Base-by-base conservation (phyloP, 441 rosid species). In the Theobroma grandiflorum region DNA sequence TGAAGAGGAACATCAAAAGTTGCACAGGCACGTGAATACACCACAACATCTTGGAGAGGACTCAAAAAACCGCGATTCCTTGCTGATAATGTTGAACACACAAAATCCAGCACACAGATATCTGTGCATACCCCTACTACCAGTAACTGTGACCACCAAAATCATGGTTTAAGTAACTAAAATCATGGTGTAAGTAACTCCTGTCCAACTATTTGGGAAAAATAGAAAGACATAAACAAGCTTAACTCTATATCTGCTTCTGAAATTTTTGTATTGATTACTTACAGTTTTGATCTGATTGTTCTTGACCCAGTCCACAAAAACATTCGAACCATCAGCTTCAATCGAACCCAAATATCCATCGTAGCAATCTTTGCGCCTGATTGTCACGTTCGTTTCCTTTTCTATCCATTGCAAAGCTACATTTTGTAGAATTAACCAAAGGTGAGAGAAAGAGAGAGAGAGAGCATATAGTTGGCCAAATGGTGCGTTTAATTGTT, bases 321-420 rank as follows among this genome's bases (percentile, higher is more conserved):
- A 96, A 72, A 87, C 87, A 88, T 93, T 95, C 80, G 97, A 90
- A 57, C 97, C 94, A 72, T 93, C 98, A 62, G 76, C 84, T 81
- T 96, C 94, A 81, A 95, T 72, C 7, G 95, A 88, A 83, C 98
- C 99, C 26, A 96, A 79, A 82, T 90, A 92, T 59, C 98, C 99
- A 84, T 96, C 88, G 66, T 91, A 76, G 73, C 99, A 95, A 80
- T 91, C 94, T 84, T 96, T 96, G 77, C 86, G 69, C 83, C 88
- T 89, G 79, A 96, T 87, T 40, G 94, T 92, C 14, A 66, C 98
- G 84, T 85, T 85, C 0, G 84, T 70, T 75, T 95, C 95, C 38
- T 85, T 86, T 81, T 91, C 95, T 81, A 95, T 85, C 97, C 96
- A 96, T 76, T 88, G 76, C 61, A 96, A 84, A 63, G 86, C 99